phyloP scores from a whole-genome alignment of 2,329 filamentous ascomycete species.

The Aspergillus transmontanensis region DNA sequence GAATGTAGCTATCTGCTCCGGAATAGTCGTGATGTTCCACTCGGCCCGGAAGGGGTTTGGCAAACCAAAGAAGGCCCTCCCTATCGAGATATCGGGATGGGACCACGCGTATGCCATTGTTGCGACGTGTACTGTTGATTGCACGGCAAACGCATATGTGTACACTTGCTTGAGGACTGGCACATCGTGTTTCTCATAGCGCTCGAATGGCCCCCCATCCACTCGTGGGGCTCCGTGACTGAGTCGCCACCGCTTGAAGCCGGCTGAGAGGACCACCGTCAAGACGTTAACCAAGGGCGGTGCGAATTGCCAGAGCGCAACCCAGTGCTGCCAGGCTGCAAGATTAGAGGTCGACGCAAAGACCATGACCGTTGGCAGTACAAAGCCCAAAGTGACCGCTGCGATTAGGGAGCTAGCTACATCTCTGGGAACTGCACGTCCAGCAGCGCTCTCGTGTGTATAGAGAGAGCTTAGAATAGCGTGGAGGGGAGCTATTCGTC shows the following conservation, averaged over 20 bases:
- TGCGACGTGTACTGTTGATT: background rate
- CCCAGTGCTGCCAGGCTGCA: background rate
- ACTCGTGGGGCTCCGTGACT: background rate
- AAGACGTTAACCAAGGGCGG: background rate
- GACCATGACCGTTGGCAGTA: background rate
- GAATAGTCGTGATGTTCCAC: background rate
- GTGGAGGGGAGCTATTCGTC: background rate
- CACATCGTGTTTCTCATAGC: background rate
- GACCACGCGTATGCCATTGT: constrained; percentile 4
- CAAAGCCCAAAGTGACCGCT: background rate
- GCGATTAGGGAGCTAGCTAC: background rate
- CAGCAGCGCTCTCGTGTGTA: background rate
- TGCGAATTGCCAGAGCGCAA: constrained; percentile 2
- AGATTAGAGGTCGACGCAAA: background rate
- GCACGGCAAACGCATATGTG: background rate
- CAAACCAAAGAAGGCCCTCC: background rate
- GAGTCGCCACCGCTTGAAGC: background rate
- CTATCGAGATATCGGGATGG: background rate
- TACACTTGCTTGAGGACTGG: background rate
- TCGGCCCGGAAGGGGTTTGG: background rate
- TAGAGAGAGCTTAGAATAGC: background rate
- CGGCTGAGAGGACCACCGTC: background rate
- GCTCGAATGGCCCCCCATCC: background rate
- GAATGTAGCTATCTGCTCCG: background rate
- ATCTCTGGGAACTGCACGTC: background rate